Conservation (phyloP, 177 flowering plant genomes). For the Vitis hybrid region DNA sequence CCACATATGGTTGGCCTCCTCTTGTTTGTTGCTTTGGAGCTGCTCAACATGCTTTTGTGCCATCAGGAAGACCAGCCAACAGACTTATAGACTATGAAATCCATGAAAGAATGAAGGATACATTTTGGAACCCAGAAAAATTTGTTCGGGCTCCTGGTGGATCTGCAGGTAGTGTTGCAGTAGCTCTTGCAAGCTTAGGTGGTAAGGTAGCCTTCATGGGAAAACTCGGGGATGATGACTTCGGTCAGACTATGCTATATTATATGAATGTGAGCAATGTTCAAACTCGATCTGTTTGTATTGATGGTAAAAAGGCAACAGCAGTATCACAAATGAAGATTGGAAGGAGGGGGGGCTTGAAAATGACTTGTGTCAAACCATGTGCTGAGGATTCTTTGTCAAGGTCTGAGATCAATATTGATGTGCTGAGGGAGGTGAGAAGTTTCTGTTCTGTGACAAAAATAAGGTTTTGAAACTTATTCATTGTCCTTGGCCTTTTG, state of each 20-base stretch:
- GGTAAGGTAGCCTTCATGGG: slow-evolving; percentile 96
- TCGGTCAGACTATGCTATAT: slow-evolving; percentile 68
- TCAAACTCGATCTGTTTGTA: slow-evolving; percentile 66
- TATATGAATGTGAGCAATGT: slow-evolving; percentile 65
- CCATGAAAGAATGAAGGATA: slow-evolving; percentile 60
- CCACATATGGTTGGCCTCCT: slow-evolving; percentile 77
- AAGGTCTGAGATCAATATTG: slow-evolving; percentile 82
- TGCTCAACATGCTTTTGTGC: slow-evolving; percentile 73
- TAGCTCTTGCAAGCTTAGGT: slow-evolving; percentile 78
- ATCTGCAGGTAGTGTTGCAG: slow-evolving; percentile 65
- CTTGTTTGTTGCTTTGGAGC: slow-evolving; percentile 93
- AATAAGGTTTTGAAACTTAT: background rate
- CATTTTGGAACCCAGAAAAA: slow-evolving; percentile 65
- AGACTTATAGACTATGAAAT: slow-evolving; percentile 67
- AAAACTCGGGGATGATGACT: slow-evolving; percentile 83
- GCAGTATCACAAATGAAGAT: slow-evolving; percentile 75
- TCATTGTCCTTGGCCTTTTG: too few species aligned
- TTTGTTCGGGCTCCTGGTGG: slow-evolving; percentile 80
- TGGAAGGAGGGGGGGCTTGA: slow-evolving; percentile 61
- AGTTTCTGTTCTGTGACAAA: slow-evolving; percentile 1
- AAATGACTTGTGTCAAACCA: slow-evolving; percentile 52
- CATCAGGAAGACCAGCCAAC: slow-evolving; percentile 75
- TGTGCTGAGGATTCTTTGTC: slow-evolving; percentile 84
- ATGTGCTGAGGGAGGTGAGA: slow-evolving; percentile 84
- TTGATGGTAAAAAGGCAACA: slow-evolving; percentile 60